A percentile compares a stretch with the other conserved stretches of the same genome.
Conservation (phyloP, 2,329 filamentous ascomycete species). For the Fusarium gaditjirri region DNA sequence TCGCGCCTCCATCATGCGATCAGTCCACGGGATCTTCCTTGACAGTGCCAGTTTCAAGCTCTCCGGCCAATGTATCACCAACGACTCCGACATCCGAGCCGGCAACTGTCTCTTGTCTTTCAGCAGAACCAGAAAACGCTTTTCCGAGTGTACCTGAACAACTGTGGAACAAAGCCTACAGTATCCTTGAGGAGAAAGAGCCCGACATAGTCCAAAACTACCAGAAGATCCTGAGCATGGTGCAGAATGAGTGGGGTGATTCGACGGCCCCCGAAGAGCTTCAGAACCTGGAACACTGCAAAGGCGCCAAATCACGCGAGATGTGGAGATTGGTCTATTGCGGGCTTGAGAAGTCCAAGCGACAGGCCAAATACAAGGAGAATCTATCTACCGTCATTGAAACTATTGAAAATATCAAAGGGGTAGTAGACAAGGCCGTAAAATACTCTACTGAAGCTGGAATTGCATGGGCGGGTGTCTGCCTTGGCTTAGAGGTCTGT, state of each 20-base stretch:
- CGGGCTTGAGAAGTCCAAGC: not conserved
- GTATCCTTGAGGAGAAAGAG: not conserved
- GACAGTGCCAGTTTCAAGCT: accelerated
- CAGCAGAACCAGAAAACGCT: accelerated
- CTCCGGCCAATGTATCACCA: accelerated
- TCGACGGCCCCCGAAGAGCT: accelerated
- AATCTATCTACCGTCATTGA: accelerated
- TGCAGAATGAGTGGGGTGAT: accelerated
- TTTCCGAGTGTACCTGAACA: accelerated
- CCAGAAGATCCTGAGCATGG: accelerated
- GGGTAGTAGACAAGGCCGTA: accelerated
- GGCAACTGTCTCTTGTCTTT: accelerated
- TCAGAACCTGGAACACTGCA: accelerated
- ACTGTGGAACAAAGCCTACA: not conserved
- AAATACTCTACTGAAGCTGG: not conserved
- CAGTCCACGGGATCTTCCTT: accelerated
- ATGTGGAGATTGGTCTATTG: not conserved
- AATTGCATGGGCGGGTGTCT: not conserved
- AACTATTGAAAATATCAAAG: accelerated
- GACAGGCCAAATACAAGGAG: accelerated
- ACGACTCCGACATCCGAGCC: accelerated
- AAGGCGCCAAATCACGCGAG: accelerated
- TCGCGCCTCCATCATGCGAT: not conserved
- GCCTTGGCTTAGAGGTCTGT: not conserved
- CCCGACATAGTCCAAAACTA: accelerated